Evolutionary conservation across 2,329 filamentous ascomycete species (phyloP), one percentile per base, ranked within the genome.

Genomic region (Eutypa lata): DNA sequence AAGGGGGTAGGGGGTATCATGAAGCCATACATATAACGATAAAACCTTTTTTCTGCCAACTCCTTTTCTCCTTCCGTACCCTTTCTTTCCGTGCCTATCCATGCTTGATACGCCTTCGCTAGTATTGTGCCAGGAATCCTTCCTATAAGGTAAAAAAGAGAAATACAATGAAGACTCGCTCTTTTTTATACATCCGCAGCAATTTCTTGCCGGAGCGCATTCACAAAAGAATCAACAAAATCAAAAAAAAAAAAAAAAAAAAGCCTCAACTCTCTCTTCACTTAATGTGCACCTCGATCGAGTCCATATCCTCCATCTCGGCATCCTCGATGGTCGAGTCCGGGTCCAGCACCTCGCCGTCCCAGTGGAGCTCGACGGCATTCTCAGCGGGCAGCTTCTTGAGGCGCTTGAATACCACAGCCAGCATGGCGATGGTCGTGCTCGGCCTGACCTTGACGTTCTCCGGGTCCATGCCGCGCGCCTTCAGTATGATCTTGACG

Each of bases 281-380:
- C 59, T 77, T 82, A 50, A 91, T 70, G 58, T 87, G 78, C 21
- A 94, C 88, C 68, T 96, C 90, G 33, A 96, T 74, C 26, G 80
- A 78, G 66, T 93, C 89, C 74, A 86, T 78, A 62, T 95, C 88
- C 45, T 83, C 83, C 40, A 96, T 82, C 18, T 91, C 90, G 2
- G 85, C 80, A 35, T 89, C 84, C 44, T 76, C 76, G 45, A 94
- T 77, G 2, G 78, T 81, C 28, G 74, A 72, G 1, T 83, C 75
- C 18, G 81, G 78, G 14, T 86, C 81, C 26, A 95, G 72, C 46
- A 75, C 73, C 48, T 92, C 90, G 14, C 91, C 91, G 61, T 96
- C 91, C 68, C 91, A 92, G 59, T 79, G 76, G 11, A 96, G 73
- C 37, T 78, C 77, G 3, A 94, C 72, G 0, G 77, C 68, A 58